phyloP scores from a whole-genome alignment of 2,329 filamentous ascomycete genomes.

The Aureobasidium sp. region DNA sequence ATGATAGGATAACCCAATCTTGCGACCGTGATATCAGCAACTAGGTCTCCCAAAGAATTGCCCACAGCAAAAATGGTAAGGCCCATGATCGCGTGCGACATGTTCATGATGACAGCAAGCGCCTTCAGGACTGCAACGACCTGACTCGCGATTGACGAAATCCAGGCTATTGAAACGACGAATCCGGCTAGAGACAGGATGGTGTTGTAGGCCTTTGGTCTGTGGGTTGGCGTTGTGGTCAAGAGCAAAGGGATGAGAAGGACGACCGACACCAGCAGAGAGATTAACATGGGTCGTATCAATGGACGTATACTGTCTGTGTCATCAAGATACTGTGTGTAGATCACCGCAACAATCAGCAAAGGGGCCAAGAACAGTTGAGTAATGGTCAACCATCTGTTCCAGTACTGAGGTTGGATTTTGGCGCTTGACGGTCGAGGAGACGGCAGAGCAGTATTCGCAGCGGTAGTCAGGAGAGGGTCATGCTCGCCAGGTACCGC shows the following conservation, averaged over 20 bases:
- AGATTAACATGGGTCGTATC: constrained; percentile 33
- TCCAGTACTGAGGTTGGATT: constrained; percentile 57
- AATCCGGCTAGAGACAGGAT: constrained; percentile 86
- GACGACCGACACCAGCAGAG: constrained; percentile 51
- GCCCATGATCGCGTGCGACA: constrained; percentile 89
- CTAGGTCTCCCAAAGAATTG: constrained; percentile 88
- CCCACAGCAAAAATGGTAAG: constrained; percentile 95
- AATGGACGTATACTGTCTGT: neutral
- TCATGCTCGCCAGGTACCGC: constrained; percentile 11
- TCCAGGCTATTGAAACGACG: constrained; percentile 87
- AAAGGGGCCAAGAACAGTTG: constrained; percentile 83
- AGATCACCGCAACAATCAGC: constrained; percentile 67
- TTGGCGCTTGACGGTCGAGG: neutral
- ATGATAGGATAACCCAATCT: constrained; percentile 92
- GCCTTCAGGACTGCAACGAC: constrained; percentile 93
- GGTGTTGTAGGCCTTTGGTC: constrained; percentile 56
- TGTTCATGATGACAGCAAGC: constrained; percentile 81
- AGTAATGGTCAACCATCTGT: constrained; percentile 78
- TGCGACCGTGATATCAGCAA: constrained; percentile 91
- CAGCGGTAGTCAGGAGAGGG: neutral
- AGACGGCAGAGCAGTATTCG: neutral
- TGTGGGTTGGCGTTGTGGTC: constrained; percentile 59
- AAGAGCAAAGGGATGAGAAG: constrained; percentile 60
- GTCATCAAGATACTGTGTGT: constrained; percentile 27
- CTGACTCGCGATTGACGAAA: constrained; percentile 89